phyloP scores from a whole-genome alignment of 2,329 filamentous ascomycete genomes.

The Chrysoporthe austroafricana region DNA sequence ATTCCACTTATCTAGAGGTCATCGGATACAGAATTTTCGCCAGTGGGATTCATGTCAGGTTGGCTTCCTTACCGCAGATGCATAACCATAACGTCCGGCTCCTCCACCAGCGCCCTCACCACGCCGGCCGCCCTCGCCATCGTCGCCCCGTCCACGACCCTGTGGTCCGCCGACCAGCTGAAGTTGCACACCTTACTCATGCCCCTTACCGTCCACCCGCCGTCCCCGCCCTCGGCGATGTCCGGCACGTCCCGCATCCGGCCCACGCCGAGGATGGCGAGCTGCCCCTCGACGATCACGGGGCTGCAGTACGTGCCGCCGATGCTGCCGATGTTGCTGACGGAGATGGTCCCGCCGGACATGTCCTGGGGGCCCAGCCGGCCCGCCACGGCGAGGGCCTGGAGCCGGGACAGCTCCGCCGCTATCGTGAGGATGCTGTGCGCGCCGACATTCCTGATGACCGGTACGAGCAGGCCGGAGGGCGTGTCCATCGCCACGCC shows the following conservation, averaged over 20 bases:
- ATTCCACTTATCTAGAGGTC: no score
- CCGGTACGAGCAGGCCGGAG: constrained; percentile 84
- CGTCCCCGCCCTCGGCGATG: constrained; percentile 65
- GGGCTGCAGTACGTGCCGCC: constrained; percentile 91
- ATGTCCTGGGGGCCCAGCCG: constrained; percentile 78
- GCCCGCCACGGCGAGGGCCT: constrained; percentile 72
- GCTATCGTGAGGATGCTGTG: constrained; percentile 81
- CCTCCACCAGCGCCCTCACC: constrained; percentile 78
- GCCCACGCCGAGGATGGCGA: constrained; percentile 89
- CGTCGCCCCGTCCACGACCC: constrained; percentile 92
- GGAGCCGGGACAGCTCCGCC: constrained; percentile 73
- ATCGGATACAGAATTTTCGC: not conserved
- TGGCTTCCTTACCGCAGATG: constrained; percentile 65
- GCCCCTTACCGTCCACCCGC: constrained; percentile 39
- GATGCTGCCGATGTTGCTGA: constrained; percentile 95
- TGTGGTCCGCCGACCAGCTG: constrained; percentile 95
- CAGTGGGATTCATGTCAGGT: not conserved
- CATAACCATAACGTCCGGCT: constrained; percentile 85
- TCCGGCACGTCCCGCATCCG: constrained; percentile 79
- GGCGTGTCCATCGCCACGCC: constrained; percentile 96
- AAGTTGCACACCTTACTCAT: constrained; percentile 77
- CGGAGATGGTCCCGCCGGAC: constrained; percentile 85
- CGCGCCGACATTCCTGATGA: constrained; percentile 80
- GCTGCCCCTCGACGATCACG: constrained; percentile 87
- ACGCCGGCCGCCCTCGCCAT: constrained; percentile 88